A percentile compares a stretch with the other conserved stretches of the same genome.
Evolutionary conservation across 768 basidiomycete species (phyloP).

Genomic region (Mrakia blollopis): DNA sequence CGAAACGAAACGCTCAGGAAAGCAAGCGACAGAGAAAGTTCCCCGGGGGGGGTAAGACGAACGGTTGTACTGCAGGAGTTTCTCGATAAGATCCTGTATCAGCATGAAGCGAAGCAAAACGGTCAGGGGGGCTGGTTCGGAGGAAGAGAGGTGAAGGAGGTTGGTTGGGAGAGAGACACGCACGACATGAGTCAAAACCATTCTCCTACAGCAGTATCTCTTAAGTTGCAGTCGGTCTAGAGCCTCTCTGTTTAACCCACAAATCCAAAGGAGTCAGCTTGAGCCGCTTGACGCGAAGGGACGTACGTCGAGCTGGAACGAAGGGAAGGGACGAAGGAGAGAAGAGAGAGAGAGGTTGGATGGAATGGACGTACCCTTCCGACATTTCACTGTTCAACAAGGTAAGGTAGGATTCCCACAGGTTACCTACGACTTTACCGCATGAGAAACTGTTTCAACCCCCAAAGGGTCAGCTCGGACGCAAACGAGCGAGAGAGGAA

Average conservation of each 20-base stretch:
- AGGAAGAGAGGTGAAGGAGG: background rate
- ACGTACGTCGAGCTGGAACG: conserved; percentile 82
- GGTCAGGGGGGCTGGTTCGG: background rate
- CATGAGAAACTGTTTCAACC: conserved; percentile 66
- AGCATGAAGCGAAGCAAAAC: background rate
- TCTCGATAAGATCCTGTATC: conserved; percentile 88
- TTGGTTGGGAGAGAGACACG: conserved; percentile 15
- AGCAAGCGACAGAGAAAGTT: background rate
- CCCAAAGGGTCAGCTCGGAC: background rate
- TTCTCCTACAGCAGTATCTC: conserved; percentile 91
- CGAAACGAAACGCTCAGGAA: conserved; percentile 4
- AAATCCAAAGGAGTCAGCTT: conserved; percentile 32
- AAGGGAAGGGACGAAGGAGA: conserved; percentile 40
- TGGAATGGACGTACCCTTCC: conserved; percentile 63
- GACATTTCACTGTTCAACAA: conserved; percentile 71
- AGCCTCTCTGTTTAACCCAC: conserved; percentile 12
- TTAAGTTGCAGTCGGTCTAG: conserved; percentile 46
- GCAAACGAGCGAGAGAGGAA: background rate
- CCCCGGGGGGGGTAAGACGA: conserved; percentile 42
- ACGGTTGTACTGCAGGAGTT: conserved; percentile 66
- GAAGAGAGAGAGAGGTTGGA: background rate
- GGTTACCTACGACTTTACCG: conserved; percentile 94
- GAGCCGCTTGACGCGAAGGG: conserved; percentile 58
- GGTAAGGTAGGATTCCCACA: conserved; percentile 84
- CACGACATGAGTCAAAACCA: conserved; percentile 80